Evolutionary conservation across 371 early-diverging fungal species (phyloP), one percentile per base, ranked within the genome.

Genomic region (Mucor mucedo): DNA sequence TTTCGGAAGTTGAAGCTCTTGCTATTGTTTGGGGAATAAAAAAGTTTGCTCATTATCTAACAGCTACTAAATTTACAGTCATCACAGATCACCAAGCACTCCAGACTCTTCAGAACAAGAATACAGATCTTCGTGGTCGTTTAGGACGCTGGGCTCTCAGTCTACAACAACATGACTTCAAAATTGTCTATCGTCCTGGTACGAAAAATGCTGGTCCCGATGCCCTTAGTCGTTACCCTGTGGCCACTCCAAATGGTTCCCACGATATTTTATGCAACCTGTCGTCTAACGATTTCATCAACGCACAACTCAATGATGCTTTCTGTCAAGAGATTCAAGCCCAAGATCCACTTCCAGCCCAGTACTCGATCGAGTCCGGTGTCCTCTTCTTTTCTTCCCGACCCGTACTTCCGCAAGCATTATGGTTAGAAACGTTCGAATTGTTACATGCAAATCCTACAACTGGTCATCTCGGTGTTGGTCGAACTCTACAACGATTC

Each of bases 1-100:
- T 66, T 1, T 39, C 40, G 5, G 58, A 67, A 40, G 16, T 62
- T 2, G 62, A 67, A 41, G 60, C 56, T n/a, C 67, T 67, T 0
- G 56, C 61, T 3, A 58, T 67, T 14, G 49, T 62, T 2, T 67
- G 47, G 38, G 58, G 54, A 40, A 67, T 67, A 39, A 58, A 67
- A n/a, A 61, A 67, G 33, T 58, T 58, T 21, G 14, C 50, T 0
- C 40, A 40, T 14, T 71, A 61, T 55, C 54, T 70, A 1, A 39
- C 47, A 6, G 61, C 60, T 5, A 52, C 38, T 4, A 33, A 57
- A 7, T 69, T 76, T 44, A 50, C n/a, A 2, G 63, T 72, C 5
- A 40, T 56, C n/a, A 72, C 72, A 0, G 72, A 76, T 62, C 72
- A 76, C 45, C 21, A 48, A 2, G 11, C 48, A 10, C 66, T 76